Evolutionary conservation across 768 basidiomycete genomes (phyloP).

Genomic region (Paxillus ammoniavirescens): DNA sequence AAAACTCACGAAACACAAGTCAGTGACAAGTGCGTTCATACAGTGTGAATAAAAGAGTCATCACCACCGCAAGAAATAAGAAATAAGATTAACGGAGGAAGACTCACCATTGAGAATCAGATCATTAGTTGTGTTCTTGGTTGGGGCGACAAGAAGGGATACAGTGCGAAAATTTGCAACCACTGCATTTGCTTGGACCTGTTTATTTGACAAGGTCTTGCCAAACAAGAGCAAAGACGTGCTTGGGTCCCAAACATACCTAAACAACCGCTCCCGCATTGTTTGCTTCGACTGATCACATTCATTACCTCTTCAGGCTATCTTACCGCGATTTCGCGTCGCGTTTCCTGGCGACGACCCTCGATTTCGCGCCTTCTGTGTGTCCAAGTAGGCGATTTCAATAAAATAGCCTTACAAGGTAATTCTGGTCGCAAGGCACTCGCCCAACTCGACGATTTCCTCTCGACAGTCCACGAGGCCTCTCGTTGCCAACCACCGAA

Average conservation of each 20-base stretch:
- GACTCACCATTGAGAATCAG: conserved; percentile 15
- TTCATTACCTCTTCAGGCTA: conserved; percentile 2
- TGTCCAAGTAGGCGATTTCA: conserved; percentile 8
- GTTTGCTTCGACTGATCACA: background rate
- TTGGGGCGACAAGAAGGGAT: background rate
- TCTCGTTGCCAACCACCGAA: conserved; percentile 1
- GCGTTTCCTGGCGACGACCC: conserved; percentile 6
- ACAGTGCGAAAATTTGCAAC: background rate
- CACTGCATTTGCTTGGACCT: conserved; percentile 7
- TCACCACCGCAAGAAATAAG: conserved; percentile 37
- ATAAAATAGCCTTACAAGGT: background rate
- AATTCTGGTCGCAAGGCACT: background rate
- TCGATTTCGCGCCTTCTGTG: background rate
- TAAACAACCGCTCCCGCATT: conserved; percentile 17
- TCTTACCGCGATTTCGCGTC: conserved; percentile 1
- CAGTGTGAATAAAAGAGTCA: conserved; percentile 75
- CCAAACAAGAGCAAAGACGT: conserved; percentile 1
- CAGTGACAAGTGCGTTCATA: conserved; percentile 51
- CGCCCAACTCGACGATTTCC: conserved; percentile 1
- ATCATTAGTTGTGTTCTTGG: background rate
- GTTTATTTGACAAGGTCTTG: conserved; percentile 15
- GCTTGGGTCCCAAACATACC: conserved; percentile 2
- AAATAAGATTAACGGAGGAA: background rate
- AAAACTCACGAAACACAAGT: conserved; percentile 49
- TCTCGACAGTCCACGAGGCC: conserved; percentile 1